Evolutionary conservation across 345 rosid species (phyloP), one percentile per base, ranked within the genome.

Genomic region (Salix suchowensis): DNA sequence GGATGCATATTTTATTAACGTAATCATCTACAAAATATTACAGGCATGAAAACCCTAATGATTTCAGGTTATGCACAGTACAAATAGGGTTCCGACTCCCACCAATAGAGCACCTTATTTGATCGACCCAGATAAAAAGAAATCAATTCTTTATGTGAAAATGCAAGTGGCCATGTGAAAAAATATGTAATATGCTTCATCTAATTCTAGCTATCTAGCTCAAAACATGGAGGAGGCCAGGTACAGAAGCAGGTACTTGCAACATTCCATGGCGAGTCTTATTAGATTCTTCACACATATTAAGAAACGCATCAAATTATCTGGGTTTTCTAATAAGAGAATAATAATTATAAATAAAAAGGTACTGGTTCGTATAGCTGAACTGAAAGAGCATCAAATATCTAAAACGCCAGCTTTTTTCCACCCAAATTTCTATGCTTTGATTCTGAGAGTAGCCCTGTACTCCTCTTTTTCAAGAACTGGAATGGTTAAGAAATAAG

Each of bases 401-500:
- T 28, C 30, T 28, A 28, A 28, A 28, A 28, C 30, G 30, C 30
- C 30, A 28, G 30, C 30, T 28, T 28, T 28, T 28, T 28, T 28
- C 30, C 30, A 28, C 30, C 30, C 30, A 28, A 1, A 28, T 28
- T 24, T 24, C 26, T 24, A 24, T 24, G 26, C 26, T 24, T 24
- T 24, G 26, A 24, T 24, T 24, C 26, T 24, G 26, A 24, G 26
- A 24, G 26, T 24, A 0, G 26, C 26, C 26, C 26, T 24, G 71
- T 40, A 28, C 77, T 52, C 23, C 67, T 78, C 83, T 75, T 76
- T 80, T 77, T 77, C 84, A 79, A 66, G 86, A 60, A 80, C 46
- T 78, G 69, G 73, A 74, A 28, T 26, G 30, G 46, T 73, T 32
- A 67, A 23, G 65, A 78, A 62, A 19, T 5, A 11, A n/a, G 52